Conservation (phyloP, 768 basidiomycete species). For the Boletus rubroflammeus region DNA sequence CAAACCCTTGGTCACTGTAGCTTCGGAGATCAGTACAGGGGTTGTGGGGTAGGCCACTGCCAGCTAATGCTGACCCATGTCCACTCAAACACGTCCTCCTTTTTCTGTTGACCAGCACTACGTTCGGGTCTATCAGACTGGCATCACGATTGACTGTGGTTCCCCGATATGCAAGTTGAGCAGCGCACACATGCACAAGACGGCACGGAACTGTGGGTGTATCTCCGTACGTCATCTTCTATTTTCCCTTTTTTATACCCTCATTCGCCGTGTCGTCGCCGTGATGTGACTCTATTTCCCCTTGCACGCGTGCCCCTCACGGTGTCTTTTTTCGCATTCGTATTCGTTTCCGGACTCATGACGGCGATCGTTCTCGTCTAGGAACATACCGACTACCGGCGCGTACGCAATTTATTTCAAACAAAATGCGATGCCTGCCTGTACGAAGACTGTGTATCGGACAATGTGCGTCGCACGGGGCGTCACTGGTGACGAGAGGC, state of each 20-base stretch:
- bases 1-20: constrained; percentile 21
- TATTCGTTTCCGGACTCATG: not conserved
- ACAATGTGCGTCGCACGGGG: constrained; percentile 32
- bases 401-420: constrained; percentile 64
- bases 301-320: not conserved
- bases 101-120: constrained; percentile 47
- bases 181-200: constrained; percentile 54
- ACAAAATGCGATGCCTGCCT: constrained; percentile 58
- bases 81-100: not conserved
- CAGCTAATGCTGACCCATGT: not conserved
- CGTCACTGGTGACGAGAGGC: constrained; percentile 15
- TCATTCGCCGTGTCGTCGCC: not conserved
- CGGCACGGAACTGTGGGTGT: constrained; percentile 57
- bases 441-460: constrained; percentile 31
- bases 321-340: not conserved
- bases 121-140: constrained; percentile 59
- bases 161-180: constrained; percentile 51
- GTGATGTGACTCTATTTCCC: not conserved
- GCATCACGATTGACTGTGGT: constrained; percentile 54
- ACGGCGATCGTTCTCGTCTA: constrained; percentile 13
- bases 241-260: not conserved
- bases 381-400: constrained; percentile 45
- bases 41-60: constrained; percentile 35
- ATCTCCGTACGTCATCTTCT: constrained; percentile 32
- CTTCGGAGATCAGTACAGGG: constrained; percentile 42